phyloP scores from a whole-genome alignment of 176 grass and related monocot genomes.

The Paspalum vaginatum region DNA sequence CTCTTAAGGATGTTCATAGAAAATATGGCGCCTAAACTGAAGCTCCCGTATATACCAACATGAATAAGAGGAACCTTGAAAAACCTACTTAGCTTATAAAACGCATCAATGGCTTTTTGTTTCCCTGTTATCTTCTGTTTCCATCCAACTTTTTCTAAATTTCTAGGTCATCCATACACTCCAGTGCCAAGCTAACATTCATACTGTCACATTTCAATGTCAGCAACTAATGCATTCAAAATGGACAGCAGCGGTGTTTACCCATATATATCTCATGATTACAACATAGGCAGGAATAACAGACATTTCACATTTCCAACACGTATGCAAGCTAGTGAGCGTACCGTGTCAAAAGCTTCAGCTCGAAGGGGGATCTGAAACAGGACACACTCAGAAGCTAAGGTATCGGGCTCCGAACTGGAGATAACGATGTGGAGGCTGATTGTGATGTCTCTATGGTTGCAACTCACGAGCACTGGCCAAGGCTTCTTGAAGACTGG shows the following conservation, averaged over 20 bases:
- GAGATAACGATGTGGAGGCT: background rate
- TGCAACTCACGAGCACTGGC: slow-evolving; percentile 60
- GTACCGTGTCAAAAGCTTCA: slow-evolving; percentile 31
- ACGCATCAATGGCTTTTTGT: background rate
- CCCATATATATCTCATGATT: slow-evolving; percentile 47
- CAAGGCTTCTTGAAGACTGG: slow-evolving; percentile 78
- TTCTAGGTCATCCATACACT: no score
- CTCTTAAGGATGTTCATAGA: no score
- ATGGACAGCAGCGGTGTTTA: slow-evolving; percentile 34
- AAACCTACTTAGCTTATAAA: background rate
- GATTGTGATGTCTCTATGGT: slow-evolving; percentile 42
- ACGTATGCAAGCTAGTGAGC: slow-evolving; percentile 44
- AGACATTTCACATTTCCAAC: slow-evolving; percentile 42
- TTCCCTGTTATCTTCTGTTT: background rate
- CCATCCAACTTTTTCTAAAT: background rate
- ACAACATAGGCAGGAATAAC: slow-evolving; percentile 41
- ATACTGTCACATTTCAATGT: slow-evolving; percentile 31
- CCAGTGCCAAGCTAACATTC: background rate
- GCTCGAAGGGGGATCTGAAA: slow-evolving; percentile 36
- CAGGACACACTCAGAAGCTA: slow-evolving; percentile 37
- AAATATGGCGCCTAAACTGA: no score
- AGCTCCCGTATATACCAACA: no score
- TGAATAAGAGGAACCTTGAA: background rate
- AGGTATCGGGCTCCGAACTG: no score
- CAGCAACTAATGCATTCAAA: slow-evolving; percentile 22